Conservation (phyloP, 2,329 filamentous ascomycete species). For the Tympanopsis confertula region DNA sequence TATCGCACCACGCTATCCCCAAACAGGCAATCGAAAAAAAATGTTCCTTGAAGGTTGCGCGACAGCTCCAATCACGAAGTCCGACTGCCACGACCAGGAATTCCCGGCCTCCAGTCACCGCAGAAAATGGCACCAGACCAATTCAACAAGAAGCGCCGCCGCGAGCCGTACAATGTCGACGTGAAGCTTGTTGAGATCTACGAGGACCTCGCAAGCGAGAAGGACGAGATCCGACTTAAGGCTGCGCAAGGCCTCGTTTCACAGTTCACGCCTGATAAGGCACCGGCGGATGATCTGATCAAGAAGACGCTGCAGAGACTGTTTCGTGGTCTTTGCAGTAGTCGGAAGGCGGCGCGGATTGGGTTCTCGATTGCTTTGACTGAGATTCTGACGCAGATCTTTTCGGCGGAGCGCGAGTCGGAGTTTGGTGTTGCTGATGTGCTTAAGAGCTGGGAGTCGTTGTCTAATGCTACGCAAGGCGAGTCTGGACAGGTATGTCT, state of each 20-base stretch:
- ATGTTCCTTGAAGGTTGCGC: no score
- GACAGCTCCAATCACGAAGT: no score
- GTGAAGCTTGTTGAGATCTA: slow-evolving; percentile 9
- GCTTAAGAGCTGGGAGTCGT: slow-evolving; percentile 4
- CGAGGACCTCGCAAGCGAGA: slow-evolving; percentile 9
- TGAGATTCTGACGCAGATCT: slow-evolving; percentile 19
- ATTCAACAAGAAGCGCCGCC: slow-evolving; percentile 1
- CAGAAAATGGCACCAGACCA: neutral
- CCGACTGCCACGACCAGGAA: no score
- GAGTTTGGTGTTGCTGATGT: slow-evolving; percentile 5
- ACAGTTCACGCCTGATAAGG: slow-evolving; percentile 6
- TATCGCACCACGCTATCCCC: no score
- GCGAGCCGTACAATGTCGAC: neutral
- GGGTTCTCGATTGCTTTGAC: slow-evolving; percentile 57
- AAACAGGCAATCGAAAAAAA: no score
- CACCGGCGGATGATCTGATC: slow-evolving; percentile 6
- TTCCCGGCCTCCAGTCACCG: no score
- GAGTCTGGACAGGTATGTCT: slow-evolving; percentile 4
- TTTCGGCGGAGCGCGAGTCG: neutral
- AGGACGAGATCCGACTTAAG: slow-evolving; percentile 6
- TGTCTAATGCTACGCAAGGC: slow-evolving; percentile 3
- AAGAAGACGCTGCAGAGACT: slow-evolving; percentile 23
- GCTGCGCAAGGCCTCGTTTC: slow-evolving; percentile 7
- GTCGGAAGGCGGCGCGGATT: slow-evolving; percentile 49
- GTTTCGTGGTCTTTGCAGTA: slow-evolving; percentile 53